Percentiles rank a stretch among this genome's conserved stretches.
phyloP scores from a whole-genome alignment of 805 yeast genomes.

The Candida montana region DNA sequence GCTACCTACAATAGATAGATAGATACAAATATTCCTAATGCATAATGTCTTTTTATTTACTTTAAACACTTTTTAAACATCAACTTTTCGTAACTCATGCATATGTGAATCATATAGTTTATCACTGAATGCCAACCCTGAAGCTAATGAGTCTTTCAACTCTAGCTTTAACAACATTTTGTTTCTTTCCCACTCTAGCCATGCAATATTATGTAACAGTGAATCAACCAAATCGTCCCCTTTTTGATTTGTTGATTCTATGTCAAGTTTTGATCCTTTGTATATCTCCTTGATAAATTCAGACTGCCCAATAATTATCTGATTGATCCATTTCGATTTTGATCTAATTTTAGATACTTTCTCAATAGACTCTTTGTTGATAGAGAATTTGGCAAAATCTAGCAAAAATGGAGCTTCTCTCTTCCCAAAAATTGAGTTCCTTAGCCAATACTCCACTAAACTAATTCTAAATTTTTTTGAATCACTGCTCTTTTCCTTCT shows the following conservation, averaged over 20 bases:
- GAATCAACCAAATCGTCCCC: slow-evolving; percentile 25
- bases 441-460: slow-evolving; percentile 19
- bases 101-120: slow-evolving; percentile 14
- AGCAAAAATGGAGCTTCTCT: slow-evolving; percentile 5
- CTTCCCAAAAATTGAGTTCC: slow-evolving; percentile 3
- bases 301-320: slow-evolving; percentile 9
- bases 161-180: slow-evolving; percentile 19
- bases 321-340: slow-evolving; percentile 17
- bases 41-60: neutral
- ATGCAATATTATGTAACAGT: slow-evolving; percentile 20
- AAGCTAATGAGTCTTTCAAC: slow-evolving; percentile 14
- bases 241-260: slow-evolving; percentile 9
- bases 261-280: slow-evolving; percentile 1
- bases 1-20: neutral
- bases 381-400: slow-evolving; percentile 10
- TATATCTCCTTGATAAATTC: slow-evolving; percentile 1
- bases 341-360: slow-evolving; percentile 2
- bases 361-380: neutral
- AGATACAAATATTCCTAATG: too few relatives aligned
- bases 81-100: slow-evolving; percentile 2
- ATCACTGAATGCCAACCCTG: slow-evolving; percentile 14
- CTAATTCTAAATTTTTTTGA: slow-evolving; percentile 15
- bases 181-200: slow-evolving; percentile 24
- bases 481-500: slow-evolving; percentile 6
- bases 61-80: too few relatives aligned